A percentile compares a stretch with the other conserved stretches of the same genome.
Conservation (phyloP, 192 early-diverging fungal species). For the Coemansia sp. region DNA sequence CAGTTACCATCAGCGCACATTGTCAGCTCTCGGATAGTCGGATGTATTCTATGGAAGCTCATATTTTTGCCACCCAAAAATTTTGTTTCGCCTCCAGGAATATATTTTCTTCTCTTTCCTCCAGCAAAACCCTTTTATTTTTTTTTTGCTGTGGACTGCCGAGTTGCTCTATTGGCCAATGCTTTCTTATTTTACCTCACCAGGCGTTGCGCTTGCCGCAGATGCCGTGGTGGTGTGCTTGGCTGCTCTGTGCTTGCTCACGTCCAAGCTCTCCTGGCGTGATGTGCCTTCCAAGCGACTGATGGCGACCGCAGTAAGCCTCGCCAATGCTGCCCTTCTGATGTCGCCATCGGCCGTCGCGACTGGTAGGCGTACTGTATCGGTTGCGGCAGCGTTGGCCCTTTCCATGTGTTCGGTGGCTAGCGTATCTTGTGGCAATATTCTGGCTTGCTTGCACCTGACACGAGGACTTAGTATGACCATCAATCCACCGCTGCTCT, state of each 20-base stretch:
- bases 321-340: not conserved
- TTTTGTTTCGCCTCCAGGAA: not conserved
- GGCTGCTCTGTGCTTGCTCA: not conserved
- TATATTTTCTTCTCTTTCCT: not conserved
- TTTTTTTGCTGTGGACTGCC: not conserved
- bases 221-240: not conserved
- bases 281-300: not conserved
- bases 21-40: not conserved
- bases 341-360: not conserved
- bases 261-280: not conserved
- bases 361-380: not conserved
- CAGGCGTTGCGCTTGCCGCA: not conserved
- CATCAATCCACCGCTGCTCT: not conserved
- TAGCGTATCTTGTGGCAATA: not conserved
- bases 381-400: not conserved
- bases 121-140: not conserved
- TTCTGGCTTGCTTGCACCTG: not conserved
- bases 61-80: too few relatives aligned
- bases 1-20: not conserved
- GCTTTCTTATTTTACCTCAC: not conserved
- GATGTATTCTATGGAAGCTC: too few relatives aligned
- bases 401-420: not conserved
- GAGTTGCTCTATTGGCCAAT: not conserved
- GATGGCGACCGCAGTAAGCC: not conserved
- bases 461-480: not conserved